These are phyloP conservation scores for Sanghuangporus weigelae DNA, from an alignment of 1,284 basidiomycete species.

Conservation along the genomic window DNA sequence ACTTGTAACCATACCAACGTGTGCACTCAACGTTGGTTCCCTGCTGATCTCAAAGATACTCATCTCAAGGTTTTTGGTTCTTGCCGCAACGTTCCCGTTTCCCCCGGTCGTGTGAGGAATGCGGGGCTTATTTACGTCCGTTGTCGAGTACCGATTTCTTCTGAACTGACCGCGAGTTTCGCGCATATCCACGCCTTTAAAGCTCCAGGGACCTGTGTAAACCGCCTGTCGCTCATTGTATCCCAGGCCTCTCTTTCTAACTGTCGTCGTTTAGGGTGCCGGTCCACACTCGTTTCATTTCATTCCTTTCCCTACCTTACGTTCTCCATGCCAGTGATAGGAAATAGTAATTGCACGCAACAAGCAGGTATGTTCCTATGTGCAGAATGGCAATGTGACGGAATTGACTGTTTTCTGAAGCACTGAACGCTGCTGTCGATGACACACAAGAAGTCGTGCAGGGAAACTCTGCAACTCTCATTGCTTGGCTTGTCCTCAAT, in stretches of 20 bases:
- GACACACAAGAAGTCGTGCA: constrained; percentile 16
- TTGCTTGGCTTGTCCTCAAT: constrained; percentile 41
- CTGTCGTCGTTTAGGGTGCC: not conserved
- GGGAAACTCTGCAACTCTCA: constrained; percentile 35
- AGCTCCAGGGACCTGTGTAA: not conserved
- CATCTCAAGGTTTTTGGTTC: not conserved
- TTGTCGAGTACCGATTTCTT: not conserved
- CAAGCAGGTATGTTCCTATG: not conserved
- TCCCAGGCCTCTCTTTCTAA: not conserved
- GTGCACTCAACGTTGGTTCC: not conserved
- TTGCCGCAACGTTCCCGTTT: not conserved
- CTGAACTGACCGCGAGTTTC: not conserved
- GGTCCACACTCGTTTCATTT: not conserved
- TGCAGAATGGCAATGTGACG: not conserved
- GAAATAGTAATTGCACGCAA: not conserved
- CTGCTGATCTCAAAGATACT: not conserved
- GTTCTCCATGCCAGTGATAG: not conserved
- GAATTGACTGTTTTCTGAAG: not conserved
- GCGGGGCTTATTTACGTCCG: not conserved
- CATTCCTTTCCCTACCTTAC: not conserved
- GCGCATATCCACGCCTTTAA: not conserved
- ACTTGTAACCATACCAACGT: constrained; percentile 17
- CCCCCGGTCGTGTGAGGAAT: not conserved
- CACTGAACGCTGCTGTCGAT: not conserved
- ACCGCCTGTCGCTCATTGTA: not conserved